Base-by-base conservation (phyloP, 2,329 filamentous ascomycete species). In the Pseudofabraea citricarpa region DNA sequence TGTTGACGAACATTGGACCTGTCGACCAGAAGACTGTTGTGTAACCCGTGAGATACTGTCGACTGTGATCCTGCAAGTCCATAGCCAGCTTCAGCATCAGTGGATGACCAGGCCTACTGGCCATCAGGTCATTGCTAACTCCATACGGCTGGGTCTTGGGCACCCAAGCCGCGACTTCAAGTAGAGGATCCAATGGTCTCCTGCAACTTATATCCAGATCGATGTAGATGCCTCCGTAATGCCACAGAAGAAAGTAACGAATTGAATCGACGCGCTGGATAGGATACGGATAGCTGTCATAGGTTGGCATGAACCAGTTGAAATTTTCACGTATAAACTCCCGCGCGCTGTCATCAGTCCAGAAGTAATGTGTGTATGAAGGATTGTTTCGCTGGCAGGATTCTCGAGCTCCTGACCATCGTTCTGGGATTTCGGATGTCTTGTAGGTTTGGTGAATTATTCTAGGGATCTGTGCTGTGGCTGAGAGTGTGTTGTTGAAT, bases 181-280 rank as follows among this genome's bases (percentile, higher is more conserved):
- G 31, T 16, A 33, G 15, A 7, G 31, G 31, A 33, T 33, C 31
- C 9, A 33, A 15, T 33, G 31, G 31, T 16, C 31, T 33, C 15
- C 31, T 33, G 15, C 31, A 33, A 15, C 31, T 15, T 16, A 33
- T 81, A 60, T 87, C 82, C 38, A 86, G 63, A 55, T 89, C 85
- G 53, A 89, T 79, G 61, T 88, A 88, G 43, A 86, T 79, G 20
- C 85, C 85, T 40, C 85, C 85, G 57, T 76, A 88, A 61, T 86
- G 77, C 40, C 81, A 72, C 26, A 89, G 72, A 16, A 87, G 74
- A 58, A 89, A 87, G 66, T 89, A 89, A 38, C 85, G 74, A 50
- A 89, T 83, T 15, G 83, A 71, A 56, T 88, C 84, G 32, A 83
- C 83, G 46, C 83, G 79, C 61, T 87, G 82, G 45, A 89, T 86